These are phyloP conservation scores for Cladorrhinum sp. DNA, from an alignment of 2,329 filamentous ascomycete genomes.

Conservation along the genomic window DNA sequence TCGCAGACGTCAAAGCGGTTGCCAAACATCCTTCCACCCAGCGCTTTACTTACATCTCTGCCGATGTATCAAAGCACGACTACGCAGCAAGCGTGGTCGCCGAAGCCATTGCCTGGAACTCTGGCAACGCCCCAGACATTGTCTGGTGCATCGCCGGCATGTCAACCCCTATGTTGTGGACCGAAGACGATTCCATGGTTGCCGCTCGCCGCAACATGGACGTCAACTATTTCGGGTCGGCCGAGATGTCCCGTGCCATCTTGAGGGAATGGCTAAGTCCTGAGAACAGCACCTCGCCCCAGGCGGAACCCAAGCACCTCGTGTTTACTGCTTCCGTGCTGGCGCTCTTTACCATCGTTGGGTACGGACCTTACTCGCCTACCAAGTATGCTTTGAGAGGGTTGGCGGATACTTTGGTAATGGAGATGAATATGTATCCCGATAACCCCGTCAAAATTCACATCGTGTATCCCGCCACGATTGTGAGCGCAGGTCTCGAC, in stretches of 20 bases:
- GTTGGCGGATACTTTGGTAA: slow-evolving; percentile 76
- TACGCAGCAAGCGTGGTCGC: slow-evolving; percentile 69
- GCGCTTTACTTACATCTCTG: slow-evolving; percentile 77
- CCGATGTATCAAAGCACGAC: slow-evolving; percentile 70
- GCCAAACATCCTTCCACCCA: slow-evolving; percentile 66
- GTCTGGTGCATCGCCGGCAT: slow-evolving; percentile 88
- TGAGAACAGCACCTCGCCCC: slow-evolving; percentile 37
- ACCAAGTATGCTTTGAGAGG: slow-evolving; percentile 81
- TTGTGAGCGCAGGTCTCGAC: slow-evolving; percentile 71
- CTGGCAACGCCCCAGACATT: slow-evolving; percentile 69
- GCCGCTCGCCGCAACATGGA: slow-evolving; percentile 79
- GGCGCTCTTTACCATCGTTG: slow-evolving; percentile 73
- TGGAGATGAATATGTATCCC: slow-evolving; percentile 85
- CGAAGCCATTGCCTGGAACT: slow-evolving; percentile 77
- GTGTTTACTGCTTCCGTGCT: slow-evolving; percentile 80
- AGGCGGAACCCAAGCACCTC: slow-evolving; percentile 65
- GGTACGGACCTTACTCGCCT: slow-evolving; percentile 81
- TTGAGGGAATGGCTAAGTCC: slow-evolving; percentile 70
- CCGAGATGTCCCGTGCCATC: slow-evolving; percentile 80
- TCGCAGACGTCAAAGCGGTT: slow-evolving; percentile 62
- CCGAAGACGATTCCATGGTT: slow-evolving; percentile 70
- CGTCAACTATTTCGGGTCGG: slow-evolving; percentile 83
- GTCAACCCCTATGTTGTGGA: slow-evolving; percentile 70
- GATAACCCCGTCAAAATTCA: slow-evolving; percentile 69
- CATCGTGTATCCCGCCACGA: slow-evolving; percentile 80